A percentile compares a stretch with the other conserved stretches of the same genome.
phyloP scores from a whole-genome alignment of 1,284 basidiomycete genomes.

The Leccinum pachyderme region DNA sequence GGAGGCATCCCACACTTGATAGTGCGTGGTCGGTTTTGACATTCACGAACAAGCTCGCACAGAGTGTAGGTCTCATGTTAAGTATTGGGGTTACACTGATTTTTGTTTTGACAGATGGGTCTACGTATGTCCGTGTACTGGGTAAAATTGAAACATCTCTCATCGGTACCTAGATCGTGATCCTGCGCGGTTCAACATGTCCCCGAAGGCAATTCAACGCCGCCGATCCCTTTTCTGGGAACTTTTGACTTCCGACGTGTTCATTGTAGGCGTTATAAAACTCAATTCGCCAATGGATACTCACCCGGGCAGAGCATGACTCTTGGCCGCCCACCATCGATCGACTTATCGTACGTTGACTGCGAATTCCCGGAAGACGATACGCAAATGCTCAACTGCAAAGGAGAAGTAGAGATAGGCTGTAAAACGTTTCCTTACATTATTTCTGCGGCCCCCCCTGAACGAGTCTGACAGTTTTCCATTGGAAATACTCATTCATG shows the following conservation, averaged over 20 bases:
- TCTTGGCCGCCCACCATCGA: constrained; percentile 54
- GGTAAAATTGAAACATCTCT: constrained; percentile 2
- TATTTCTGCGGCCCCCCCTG: constrained; percentile 9
- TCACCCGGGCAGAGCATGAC: constrained; percentile 42
- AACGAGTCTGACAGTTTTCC: constrained; percentile 25
- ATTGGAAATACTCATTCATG: constrained; percentile 35
- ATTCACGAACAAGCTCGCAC: constrained; percentile 53
- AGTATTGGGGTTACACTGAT: constrained; percentile 9
- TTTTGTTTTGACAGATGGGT: constrained; percentile 42
- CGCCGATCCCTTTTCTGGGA: constrained; percentile 62
- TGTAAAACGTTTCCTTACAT: constrained; percentile 38
- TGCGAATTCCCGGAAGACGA: constrained; percentile 56
- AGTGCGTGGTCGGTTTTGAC: constrained; percentile 51
- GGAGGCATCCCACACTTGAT: constrained; percentile 51
- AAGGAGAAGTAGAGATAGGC: constrained; percentile 46
- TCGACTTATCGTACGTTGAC: constrained; percentile 54
- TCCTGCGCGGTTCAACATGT: constrained; percentile 55
- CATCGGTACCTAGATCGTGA: constrained; percentile 50
- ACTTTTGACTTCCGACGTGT: constrained; percentile 48
- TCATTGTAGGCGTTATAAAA: constrained; percentile 38
- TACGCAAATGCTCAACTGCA: constrained; percentile 43
- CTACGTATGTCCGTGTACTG: constrained; percentile 43
- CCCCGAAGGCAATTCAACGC: constrained; percentile 50
- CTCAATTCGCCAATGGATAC: constrained; percentile 1
- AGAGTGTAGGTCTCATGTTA: constrained; percentile 45